Percentiles rank a stretch among this genome's conserved stretches.
Evolutionary conservation across 164 flowering plant genomes (phyloP).

Genomic region (Chimonanthus praecox): DNA sequence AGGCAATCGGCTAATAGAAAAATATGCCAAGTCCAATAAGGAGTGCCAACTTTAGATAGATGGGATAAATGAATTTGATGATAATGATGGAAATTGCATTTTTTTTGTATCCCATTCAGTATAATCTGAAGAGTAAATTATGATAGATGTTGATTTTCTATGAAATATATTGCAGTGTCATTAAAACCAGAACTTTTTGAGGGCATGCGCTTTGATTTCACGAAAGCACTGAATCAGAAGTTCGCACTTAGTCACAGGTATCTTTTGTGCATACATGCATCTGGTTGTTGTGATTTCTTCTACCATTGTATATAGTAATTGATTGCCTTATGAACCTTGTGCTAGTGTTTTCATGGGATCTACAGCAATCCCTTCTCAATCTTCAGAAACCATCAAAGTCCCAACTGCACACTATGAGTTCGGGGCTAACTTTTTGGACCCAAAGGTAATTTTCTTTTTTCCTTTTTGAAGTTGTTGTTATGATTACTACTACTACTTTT

Average conservation of each 20-base stretch:
- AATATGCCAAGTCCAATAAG: too few relatives aligned
- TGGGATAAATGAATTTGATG: too few relatives aligned
- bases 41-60: too few relatives aligned
- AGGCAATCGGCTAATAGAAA: too few relatives aligned
- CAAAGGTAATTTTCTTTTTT: conserved; percentile 43
- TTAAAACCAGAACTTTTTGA: conserved; percentile 92
- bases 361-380: conserved; percentile 77
- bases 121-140: too few relatives aligned
- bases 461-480: conserved; percentile 59
- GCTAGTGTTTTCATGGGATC: conserved; percentile 87
- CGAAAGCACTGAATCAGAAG: conserved; percentile 69
- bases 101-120: too few relatives aligned
- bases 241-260: conserved; percentile 93
- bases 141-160: too few relatives aligned
- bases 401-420: conserved; percentile 90
- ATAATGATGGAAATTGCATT: too few relatives aligned
- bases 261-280: background rate
- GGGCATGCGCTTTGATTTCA: conserved; percentile 92
- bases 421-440: conserved; percentile 91
- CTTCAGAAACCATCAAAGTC: conserved; percentile 74
- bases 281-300: background rate
- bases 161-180: conserved; percentile 51
- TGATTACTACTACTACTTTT: too few relatives aligned
- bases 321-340: background rate
- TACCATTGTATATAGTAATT: background rate